These are phyloP conservation scores for Cyclotella atomus DNA, from an alignment of 108 stramenopile genomes.

Conservation along the genomic window DNA sequence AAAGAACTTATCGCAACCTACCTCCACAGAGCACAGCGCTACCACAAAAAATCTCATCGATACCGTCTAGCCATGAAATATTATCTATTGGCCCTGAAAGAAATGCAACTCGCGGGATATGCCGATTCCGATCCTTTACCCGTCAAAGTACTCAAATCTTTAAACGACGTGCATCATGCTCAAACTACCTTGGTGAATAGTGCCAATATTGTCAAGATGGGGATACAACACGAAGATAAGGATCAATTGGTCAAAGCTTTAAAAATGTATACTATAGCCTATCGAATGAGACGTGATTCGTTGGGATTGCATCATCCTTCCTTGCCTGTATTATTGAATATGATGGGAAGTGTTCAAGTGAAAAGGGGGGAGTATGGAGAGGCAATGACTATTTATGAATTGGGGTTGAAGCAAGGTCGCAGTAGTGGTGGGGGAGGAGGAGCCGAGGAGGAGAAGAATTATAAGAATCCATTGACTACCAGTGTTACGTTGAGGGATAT, in stretches of 20 bases:
- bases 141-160: conserved; percentile 46
- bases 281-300: conserved; percentile 81
- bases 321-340: conserved; percentile 76
- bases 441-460: conserved; percentile 33
- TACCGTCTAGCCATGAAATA: conserved; percentile 82
- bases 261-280: conserved; percentile 88
- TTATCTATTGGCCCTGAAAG: conserved; percentile 64
- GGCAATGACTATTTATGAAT: conserved; percentile 82
- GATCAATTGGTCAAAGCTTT: conserved; percentile 62
- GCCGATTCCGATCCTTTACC: conserved; percentile 61
- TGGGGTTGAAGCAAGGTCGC: conserved; percentile 70
- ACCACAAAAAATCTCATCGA: conserved; percentile 64
- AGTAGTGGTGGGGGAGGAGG: no score
- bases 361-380: conserved; percentile 76
- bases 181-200: conserved; percentile 67
- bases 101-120: conserved; percentile 23
- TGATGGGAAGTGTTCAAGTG: conserved; percentile 82
- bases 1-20: conserved; percentile 32
- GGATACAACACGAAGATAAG: conserved; percentile 78
- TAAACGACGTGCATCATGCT: conserved; percentile 79
- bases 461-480: conserved; percentile 45
- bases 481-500: conserved; percentile 85
- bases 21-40: conserved; percentile 58
- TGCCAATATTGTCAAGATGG: conserved; percentile 85
- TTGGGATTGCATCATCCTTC: conserved; percentile 73